Evolutionary conservation across 371 early-diverging fungal species (phyloP), one percentile per base, ranked within the genome.

Genomic region (Lichtheimia hyalospora): DNA sequence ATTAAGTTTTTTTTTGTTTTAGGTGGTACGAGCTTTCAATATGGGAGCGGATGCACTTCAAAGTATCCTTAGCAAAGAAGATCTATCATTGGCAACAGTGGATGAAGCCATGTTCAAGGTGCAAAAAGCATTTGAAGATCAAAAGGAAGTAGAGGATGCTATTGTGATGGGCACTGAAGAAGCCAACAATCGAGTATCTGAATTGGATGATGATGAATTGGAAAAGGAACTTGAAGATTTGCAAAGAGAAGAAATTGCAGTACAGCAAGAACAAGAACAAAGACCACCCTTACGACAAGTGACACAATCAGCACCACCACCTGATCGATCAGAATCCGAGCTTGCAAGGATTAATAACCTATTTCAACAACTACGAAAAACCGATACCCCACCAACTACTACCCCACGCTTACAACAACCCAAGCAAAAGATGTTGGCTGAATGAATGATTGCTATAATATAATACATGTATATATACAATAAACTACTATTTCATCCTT

Each of bases 1-100:
- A 25, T 48, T 13, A 34, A 34, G n/a, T n/a, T n/a, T 8, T 10
- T 34, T 52, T 13, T 24, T 59, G 25, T 52, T 28, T 15, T 61
- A 84, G 83, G 61, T 84, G 14, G 69, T 85, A 24, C 69, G 77
- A 58, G 84, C 84, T 13, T 85, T 83, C 51, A 69, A 76, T 39
- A 64, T 75, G 28, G 86, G 86, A 8, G 79, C 84, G 16, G 69
- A 70, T 57, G 66, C 83, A 41, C 65, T 85, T 28, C 63, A 68
- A 49, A 54, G 62, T 3, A 54, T 84, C 20, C 52, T 85, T 12
- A 54, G 58, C 0, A 34, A 62, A 18, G 62, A 69, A 23, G 74
- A 74, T 2, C 64, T 85, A 3, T 72, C 71, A 4, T 58, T 76
- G 5, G 81, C 70, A 5, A 58, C 60, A 1, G 74, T 82, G n/a